Base-by-base conservation (phyloP, 495 filamentous ascomycete genomes). In the Aspergillus funiculosus region DNA sequence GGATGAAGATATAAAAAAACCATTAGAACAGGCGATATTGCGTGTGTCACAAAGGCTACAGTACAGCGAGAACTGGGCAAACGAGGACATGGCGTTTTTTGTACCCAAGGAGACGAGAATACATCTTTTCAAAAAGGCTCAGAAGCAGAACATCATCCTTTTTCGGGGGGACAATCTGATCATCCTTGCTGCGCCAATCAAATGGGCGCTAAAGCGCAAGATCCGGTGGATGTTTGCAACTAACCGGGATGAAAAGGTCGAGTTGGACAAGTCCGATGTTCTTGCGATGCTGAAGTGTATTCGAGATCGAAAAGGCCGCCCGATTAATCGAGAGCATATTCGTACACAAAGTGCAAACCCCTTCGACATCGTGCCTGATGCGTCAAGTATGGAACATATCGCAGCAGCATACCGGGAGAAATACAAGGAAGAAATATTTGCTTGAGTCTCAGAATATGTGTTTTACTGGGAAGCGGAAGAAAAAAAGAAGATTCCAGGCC, bases 371-470 rank as follows among this genome's bases (percentile, higher is more conserved):
- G 25, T 48, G 17, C 46, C 46, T 3, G 46, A 48, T 35, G 28
- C 37, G 15, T 24, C 46, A 9, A 38, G 36, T 3, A 48, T 48
- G 46, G 46, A 48, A 18, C 37, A 48, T 6, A 48, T 48, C 22
- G 46, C 46, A 6, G 46, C 37, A 8, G 46, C 46, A 14, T 48
- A 48, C 29, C 37, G 46, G 13, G 46, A 41, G 11, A 48, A 41
- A 32, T 48, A 48, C 8, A 41, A 27, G 39, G 46, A 48, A 25
- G 46, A 48, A 21, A 48, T 48, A 35, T 48, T 48, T 21, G 46
- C 38, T 13, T 48, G 38, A 38, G 6, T 14, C 15, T 41, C 18
- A 38, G 35, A 21, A 38, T 22, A 20, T 38, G 17, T 3, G 9
- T 3, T 5, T 20, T 38, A 20, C n/a, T n/a, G n/a, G n/a, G n/a